Conservation (phyloP, 2,329 filamentous ascomycete genomes). For the Balansia obtecta region DNA sequence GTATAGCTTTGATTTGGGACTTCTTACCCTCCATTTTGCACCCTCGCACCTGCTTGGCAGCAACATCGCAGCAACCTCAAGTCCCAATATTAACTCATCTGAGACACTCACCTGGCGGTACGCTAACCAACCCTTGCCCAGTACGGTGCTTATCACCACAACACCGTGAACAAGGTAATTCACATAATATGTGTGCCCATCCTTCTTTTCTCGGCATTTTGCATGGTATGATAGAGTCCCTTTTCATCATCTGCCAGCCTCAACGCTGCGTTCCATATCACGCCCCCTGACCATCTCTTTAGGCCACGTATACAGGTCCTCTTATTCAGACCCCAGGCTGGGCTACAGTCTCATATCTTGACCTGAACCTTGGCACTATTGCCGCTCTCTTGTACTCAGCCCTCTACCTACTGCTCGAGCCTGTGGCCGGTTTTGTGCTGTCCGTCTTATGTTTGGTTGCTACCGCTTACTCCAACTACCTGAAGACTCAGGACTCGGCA, state of each 20-base stretch:
- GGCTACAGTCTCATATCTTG: conserved; percentile 54
- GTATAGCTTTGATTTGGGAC: not conserved
- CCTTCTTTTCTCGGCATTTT: conserved; percentile 58
- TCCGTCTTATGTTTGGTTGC: conserved; percentile 64
- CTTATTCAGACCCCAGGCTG: conserved; percentile 53
- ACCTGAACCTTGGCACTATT: conserved; percentile 54
- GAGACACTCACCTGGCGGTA: not conserved
- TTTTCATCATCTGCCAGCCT: not conserved
- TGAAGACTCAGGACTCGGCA: conserved; percentile 45
- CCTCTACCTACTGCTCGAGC: conserved; percentile 86
- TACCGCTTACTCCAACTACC: conserved; percentile 64
- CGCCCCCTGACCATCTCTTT: conserved; percentile 6
- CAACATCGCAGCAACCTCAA: not conserved
- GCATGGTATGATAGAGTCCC: conserved; percentile 45
- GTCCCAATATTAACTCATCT: not conserved
- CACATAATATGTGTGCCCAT: conserved; percentile 71
- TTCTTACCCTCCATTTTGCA: not conserved
- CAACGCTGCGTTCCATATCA: not conserved
- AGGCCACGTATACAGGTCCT: conserved; percentile 51
- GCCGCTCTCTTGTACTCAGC: conserved; percentile 55
- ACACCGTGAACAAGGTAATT: conserved; percentile 64
- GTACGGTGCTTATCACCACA: conserved; percentile 79
- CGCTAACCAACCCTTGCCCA: conserved; percentile 20
- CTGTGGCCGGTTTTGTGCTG: conserved; percentile 72
- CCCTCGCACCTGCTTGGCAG: not conserved